Percentiles rank a stretch among this genome's conserved stretches.
Conservation (phyloP, 139 green algal genomes). For the Coccomyxa sp. region DNA sequence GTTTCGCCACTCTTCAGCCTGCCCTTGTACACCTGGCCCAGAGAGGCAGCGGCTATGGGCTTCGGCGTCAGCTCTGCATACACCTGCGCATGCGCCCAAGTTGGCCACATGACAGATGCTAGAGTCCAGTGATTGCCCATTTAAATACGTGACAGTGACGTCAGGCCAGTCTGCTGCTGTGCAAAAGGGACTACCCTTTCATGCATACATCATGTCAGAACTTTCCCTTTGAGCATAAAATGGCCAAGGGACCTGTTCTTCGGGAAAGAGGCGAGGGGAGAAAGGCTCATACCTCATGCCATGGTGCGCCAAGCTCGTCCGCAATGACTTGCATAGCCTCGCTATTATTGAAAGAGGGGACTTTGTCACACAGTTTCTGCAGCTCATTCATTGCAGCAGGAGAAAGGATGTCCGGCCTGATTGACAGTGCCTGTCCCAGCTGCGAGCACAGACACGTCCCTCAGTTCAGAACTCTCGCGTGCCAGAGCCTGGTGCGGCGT, state of each 20-base stretch:
- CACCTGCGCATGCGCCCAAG: conserved; percentile 12
- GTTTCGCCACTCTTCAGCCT: conserved; percentile 64
- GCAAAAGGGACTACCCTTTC: neutral
- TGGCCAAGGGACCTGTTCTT: too few relatives aligned
- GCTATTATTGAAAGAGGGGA: conserved; percentile 75
- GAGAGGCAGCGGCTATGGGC: conserved; percentile 86
- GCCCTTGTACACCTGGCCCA: conserved; percentile 85
- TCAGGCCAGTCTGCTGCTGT: neutral
- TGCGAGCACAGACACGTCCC: too few relatives aligned
- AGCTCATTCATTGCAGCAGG: conserved; percentile 97
- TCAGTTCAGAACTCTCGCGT: too few relatives aligned
- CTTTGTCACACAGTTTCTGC: conserved; percentile 99
- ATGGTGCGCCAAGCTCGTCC: conserved; percentile 78
- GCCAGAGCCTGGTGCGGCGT: too few relatives aligned
- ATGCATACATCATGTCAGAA: too few relatives aligned
- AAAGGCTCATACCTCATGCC: conserved; percentile 55
- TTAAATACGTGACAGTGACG: too few relatives aligned
- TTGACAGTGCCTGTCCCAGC: conserved; percentile 93
- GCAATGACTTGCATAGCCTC: conserved; percentile 72
- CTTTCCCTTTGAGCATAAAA: too few relatives aligned
- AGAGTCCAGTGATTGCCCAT: too few relatives aligned
- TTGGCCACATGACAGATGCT: too few relatives aligned
- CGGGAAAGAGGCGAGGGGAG: neutral
- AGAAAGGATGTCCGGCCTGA: conserved; percentile 93
- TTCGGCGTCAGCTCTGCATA: conserved; percentile 77